phyloP scores from a whole-genome alignment of 2,329 filamentous ascomycete genomes.

The Aspergillus sp. region DNA sequence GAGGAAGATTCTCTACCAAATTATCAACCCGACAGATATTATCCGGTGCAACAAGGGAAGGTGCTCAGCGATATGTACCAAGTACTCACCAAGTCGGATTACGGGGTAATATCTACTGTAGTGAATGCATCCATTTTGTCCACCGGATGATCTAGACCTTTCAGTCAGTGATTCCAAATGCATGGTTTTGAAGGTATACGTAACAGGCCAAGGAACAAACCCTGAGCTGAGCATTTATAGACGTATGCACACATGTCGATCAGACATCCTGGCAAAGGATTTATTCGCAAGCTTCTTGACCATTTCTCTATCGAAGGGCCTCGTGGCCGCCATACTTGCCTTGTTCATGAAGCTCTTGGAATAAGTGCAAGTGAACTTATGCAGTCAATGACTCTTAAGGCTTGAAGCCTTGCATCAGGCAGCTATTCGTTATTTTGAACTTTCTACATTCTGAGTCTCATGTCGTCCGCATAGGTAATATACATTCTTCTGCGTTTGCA shows the following conservation, averaged over 20 bases:
- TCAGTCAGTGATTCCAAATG: slow-evolving; percentile 5
- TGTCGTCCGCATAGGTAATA: neutral
- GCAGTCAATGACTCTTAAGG: slow-evolving; percentile 4
- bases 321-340: slow-evolving; percentile 12
- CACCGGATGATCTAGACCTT: neutral
- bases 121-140: slow-evolving; percentile 15
- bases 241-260: slow-evolving; percentile 8
- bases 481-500: neutral
- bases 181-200: slow-evolving; percentile 15
- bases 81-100: slow-evolving; percentile 19
- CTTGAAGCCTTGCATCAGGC: slow-evolving; percentile 6
- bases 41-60: slow-evolving; percentile 13
- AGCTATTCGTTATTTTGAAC: slow-evolving; percentile 6
- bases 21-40: slow-evolving; percentile 12
- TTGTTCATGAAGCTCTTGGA: slow-evolving; percentile 15
- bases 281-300: slow-evolving; percentile 12
- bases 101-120: slow-evolving; percentile 19
- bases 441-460: slow-evolving; percentile 3
- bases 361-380: slow-evolving; percentile 8
- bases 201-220: slow-evolving; percentile 4
- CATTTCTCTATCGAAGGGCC: slow-evolving; percentile 12
- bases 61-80: slow-evolving; percentile 16
- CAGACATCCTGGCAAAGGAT: slow-evolving; percentile 10
- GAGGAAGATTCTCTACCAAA: slow-evolving; percentile 2
- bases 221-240: slow-evolving; percentile 13